Evolutionary conservation across 306 rosid genomes (phyloP).

Genomic region (Gillenia trifoliata): DNA sequence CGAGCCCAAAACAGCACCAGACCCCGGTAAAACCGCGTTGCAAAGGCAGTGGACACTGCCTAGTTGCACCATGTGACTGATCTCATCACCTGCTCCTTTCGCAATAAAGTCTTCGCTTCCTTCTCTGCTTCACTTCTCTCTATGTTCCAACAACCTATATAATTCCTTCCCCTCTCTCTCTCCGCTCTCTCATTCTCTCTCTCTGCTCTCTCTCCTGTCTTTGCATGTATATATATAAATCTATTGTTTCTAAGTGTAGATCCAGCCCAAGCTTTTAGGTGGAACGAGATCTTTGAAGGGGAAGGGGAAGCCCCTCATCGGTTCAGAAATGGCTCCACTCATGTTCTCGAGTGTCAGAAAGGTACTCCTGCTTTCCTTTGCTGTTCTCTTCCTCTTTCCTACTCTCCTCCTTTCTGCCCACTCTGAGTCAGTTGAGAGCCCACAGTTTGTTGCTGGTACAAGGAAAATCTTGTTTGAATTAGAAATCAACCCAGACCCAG

Average conservation of each 20-base stretch:
- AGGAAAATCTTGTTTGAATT: conserved; percentile 35
- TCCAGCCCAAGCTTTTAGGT: conserved; percentile 2
- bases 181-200: not conserved
- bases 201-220: not conserved
- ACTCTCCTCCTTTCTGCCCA: conserved; percentile 25
- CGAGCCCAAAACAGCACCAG: too few relatives aligned
- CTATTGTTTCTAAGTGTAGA: not conserved
- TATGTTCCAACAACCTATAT: not conserved
- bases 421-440: conserved; percentile 15
- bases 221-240: not conserved
- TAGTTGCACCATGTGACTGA: conserved; percentile 27
- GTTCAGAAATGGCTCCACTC: conserved; percentile 53
- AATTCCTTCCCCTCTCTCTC: conserved; percentile 1
- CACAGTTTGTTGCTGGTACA: conserved; percentile 20
- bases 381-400: conserved; percentile 18
- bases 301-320: not conserved
- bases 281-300: conserved; percentile 12
- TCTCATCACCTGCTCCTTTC: conserved; percentile 2
- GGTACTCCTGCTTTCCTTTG: conserved; percentile 36
- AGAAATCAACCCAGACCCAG: not conserved
- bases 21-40: conserved; percentile 4
- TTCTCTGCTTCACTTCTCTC: not conserved
- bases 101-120: conserved; percentile 32
- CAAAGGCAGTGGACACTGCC: too few relatives aligned
- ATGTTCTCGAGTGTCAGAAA: conserved; percentile 27